These are phyloP conservation scores for Cytospora mali DNA, from an alignment of 2,329 filamentous ascomycete species.

Conservation along the genomic window DNA sequence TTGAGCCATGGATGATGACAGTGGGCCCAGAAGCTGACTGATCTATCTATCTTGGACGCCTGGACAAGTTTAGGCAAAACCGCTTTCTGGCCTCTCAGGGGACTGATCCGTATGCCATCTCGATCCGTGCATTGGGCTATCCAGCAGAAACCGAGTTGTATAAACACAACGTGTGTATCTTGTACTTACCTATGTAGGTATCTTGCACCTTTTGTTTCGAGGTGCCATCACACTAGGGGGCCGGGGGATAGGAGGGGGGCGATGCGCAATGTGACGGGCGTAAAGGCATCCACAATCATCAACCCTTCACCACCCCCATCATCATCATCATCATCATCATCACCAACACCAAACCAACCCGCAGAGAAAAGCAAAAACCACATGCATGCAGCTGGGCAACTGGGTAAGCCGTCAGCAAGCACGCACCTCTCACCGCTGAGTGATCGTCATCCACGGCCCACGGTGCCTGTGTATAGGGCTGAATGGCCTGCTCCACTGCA, in stretches of 20 bases:
- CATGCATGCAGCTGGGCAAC: constrained; percentile 3
- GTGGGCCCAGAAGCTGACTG: background rate
- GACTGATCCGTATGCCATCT: background rate
- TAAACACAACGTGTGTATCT: background rate
- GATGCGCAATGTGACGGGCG: background rate
- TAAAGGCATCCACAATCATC: background rate
- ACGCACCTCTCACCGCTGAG: constrained; percentile 4
- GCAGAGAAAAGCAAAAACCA: constrained; percentile 6
- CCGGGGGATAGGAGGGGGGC: background rate
- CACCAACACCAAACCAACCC: background rate
- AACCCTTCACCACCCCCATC: too few species aligned
- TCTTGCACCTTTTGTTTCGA: background rate
- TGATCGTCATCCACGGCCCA: constrained; percentile 15
- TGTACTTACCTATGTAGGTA: background rate
- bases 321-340: background rate
- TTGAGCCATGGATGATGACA: background rate
- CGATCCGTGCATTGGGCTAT: background rate
- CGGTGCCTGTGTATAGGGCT: constrained; percentile 26
- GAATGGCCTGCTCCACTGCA: constrained; percentile 21
- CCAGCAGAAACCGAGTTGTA: background rate
- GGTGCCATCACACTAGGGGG: background rate
- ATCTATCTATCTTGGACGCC: background rate
- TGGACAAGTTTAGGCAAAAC: background rate
- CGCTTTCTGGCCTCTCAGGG: background rate
- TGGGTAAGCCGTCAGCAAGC: constrained; percentile 17